phyloP scores from a whole-genome alignment of 768 basidiomycete species.

The Lepiota brunneoincarnata region DNA sequence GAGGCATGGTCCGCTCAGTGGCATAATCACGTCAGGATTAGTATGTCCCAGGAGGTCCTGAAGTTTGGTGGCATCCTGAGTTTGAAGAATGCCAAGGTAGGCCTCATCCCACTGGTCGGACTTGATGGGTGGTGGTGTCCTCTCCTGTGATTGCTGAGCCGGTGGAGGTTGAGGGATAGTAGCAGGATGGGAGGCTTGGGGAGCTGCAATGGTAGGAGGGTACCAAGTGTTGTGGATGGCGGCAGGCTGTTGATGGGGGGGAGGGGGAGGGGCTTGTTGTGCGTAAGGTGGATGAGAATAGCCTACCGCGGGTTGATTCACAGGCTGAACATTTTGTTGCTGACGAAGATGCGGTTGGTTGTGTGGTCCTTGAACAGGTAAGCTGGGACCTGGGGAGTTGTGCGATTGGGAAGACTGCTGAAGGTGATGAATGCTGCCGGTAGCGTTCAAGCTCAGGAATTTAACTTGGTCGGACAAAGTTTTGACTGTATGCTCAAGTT shows the following conservation, averaged over 20 bases:
- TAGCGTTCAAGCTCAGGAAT: conserved; percentile 61
- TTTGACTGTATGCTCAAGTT: conserved; percentile 77
- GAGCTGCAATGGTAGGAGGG: conserved; percentile 64
- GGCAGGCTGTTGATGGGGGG: conserved; percentile 32
- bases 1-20: conserved; percentile 62
- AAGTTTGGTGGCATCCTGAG: conserved; percentile 71
- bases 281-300: conserved; percentile 26
- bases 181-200: conserved; percentile 79
- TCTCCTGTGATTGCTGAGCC: conserved; percentile 35
- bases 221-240: conserved; percentile 60
- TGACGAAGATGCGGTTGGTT: conserved; percentile 40
- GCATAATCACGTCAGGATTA: conserved; percentile 80
- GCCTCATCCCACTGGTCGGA: conserved; percentile 83
- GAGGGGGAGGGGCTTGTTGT: conserved; percentile 29
- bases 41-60: conserved; percentile 71
- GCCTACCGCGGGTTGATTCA: conserved; percentile 21
- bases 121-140: conserved; percentile 49
- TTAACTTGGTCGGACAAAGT: conserved; percentile 80
- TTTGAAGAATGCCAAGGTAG: conserved; percentile 73
- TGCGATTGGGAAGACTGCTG: conserved; percentile 42
- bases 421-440: conserved; percentile 26
- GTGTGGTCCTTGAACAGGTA: conserved; percentile 31
- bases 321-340: conserved; percentile 34
- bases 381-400: conserved; percentile 38
- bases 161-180: conserved; percentile 58